Conservation (phyloP, 1,284 basidiomycete species). For the Tremellales sp. region DNA sequence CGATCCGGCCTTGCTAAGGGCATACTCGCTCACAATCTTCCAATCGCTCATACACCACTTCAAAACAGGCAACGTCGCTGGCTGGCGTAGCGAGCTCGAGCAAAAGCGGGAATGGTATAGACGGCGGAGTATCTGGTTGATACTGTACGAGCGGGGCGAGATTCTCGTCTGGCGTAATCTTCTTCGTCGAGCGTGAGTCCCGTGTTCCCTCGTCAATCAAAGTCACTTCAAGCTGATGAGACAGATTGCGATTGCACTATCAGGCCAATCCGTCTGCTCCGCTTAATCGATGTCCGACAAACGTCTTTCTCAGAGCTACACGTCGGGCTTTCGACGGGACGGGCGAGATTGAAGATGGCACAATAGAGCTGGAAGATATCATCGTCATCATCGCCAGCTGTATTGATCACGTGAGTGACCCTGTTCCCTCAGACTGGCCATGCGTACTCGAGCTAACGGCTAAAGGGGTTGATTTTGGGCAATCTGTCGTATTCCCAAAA, state of each 20-base stretch:
- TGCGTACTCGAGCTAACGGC: slow-evolving; percentile 4
- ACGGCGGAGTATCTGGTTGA: slow-evolving; percentile 43
- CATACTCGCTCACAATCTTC: slow-evolving; percentile 43
- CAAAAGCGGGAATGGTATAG: slow-evolving; percentile 45
- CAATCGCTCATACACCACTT: slow-evolving; percentile 43
- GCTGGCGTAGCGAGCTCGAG: slow-evolving; percentile 39
- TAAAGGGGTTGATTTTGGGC: slow-evolving; percentile 39
- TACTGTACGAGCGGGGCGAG: slow-evolving; percentile 49
- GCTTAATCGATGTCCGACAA: slow-evolving; percentile 36
- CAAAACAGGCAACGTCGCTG: slow-evolving; percentile 39
- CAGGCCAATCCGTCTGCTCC: slow-evolving; percentile 15
- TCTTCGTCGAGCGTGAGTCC: slow-evolving; percentile 44
- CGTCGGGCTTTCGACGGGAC: slow-evolving; percentile 27
- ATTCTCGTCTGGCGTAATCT: slow-evolving; percentile 50
- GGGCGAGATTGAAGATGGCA: slow-evolving; percentile 42
- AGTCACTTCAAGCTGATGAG: slow-evolving; percentile 3
- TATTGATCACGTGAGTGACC: slow-evolving; percentile 46
- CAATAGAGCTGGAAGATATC: slow-evolving; percentile 37
- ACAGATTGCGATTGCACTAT: slow-evolving; percentile 34
- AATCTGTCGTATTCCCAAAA: slow-evolving; percentile 39
- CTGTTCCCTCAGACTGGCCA: not conserved
- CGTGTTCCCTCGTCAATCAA: not conserved
- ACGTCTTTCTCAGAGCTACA: slow-evolving; percentile 33
- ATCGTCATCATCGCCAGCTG: slow-evolving; percentile 40
- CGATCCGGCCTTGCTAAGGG: slow-evolving; percentile 20